Base-by-base conservation (phyloP, 495 filamentous ascomycete species). In the Lophiostoma macrostomum region DNA sequence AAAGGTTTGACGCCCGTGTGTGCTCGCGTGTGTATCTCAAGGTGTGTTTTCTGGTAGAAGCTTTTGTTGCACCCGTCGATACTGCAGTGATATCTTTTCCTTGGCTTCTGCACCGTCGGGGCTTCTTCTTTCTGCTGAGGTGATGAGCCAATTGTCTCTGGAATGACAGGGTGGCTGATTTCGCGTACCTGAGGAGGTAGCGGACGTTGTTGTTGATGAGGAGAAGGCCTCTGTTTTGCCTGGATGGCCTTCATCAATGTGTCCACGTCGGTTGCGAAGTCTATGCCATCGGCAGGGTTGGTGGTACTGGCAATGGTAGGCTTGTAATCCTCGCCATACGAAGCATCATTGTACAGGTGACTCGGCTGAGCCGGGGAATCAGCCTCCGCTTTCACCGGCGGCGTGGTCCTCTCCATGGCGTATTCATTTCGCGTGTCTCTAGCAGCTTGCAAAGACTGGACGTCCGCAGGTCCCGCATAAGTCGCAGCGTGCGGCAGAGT, bases 241-340 rank as follows among this genome's bases (percentile, higher is more conserved):
- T 97, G 90, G 35, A 97, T 95, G 5, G 87, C 80, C 68, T 87
- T 91, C 88, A 96, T 93, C 31, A 97, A 69, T n/a, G 82, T 81
- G 66, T 97, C 91, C 36, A 97, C 83, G 42, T 86, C 80, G 0
- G 90, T 97, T 25, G 80, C 79, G 69, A 91, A 93, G 37, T 80
- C 73, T 37, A 81, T 56, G 13, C 53, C 54, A 39, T 50, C 64
- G 32, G 57, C 54, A 11, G 48, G 6, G 65, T 65, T 1, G 37
- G 22, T 0, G 40, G 8, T 22, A 42, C 56, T 2, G 56, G 38
- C 24, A 38, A 46, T 1, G 56, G 30, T 22, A 16, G n/a, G 20
- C 41, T 56, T 59, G 28, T 34, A 25, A 22, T 53, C 50, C 14
- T 50, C 53, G 18, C 14, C 45, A 47, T 56, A 52, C 16, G 18